Base-by-base conservation (phyloP, 352 stramenopile genomes). In the Pythium folliculosum region DNA sequence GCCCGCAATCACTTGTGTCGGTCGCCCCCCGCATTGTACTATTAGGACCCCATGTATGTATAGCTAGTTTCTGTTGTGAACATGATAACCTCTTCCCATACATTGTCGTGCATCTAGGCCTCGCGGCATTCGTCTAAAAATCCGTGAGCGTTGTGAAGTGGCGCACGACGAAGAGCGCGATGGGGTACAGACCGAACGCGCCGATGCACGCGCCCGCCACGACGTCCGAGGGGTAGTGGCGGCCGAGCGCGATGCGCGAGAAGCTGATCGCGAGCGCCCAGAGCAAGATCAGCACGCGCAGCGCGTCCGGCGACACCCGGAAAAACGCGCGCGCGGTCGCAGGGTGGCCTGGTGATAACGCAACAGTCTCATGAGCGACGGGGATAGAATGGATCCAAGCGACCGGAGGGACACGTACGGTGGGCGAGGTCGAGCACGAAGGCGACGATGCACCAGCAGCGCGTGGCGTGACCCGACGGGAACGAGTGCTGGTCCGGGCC, bases 401-500 rank as follows among this genome's bases (percentile, higher is more conserved):
- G n/a, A n/a, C n/a, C n/a, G n/a, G 14, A 44, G 38, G 14, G 9
- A 44, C 38, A 44, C 77, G 75, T 43, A 86, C 67, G 14, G 44
- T 37, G 38, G 21, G 81, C 75, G 23, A 93, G 67, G 61, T 85
- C 82, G 48, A 90, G 47, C 54, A 92, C 56, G 66, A 92, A 76
- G 9, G 70, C 83, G 27, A 92, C 72, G 64, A 95, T 78, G 54
- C 82, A 84, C 74, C 85, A 91, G 23, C 81, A 80, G 59, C 87
- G 85, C 43, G 87, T 93, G 5, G 85, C 87, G 70, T 95, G 87
- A 45, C 87, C 87, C 4, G 87, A 95, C 12, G 87, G 87, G 73
- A 95, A 95, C 66, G 87, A 95, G 65, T 94, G 86, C 74, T 95
- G 80, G 71, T 95, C 87, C 0, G 87, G 84, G 0, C 87, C 87